Base-by-base conservation (phyloP, 805 yeast genomes). In the Phaffomyces thermotolerans region DNA sequence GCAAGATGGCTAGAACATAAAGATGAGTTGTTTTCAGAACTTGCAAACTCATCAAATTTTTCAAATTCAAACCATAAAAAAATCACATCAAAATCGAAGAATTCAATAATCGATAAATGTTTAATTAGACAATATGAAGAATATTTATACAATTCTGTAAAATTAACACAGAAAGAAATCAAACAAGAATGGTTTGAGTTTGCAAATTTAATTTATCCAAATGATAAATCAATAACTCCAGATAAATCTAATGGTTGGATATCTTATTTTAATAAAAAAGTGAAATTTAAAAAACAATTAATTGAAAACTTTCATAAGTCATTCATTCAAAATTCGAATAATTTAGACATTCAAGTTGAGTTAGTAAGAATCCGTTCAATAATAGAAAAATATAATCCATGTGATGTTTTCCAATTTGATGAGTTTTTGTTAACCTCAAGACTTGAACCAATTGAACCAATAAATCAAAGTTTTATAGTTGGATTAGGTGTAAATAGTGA, bases 231-330 rank as follows among this genome's bases (percentile, higher is more conserved):
- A 32, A 37, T 18, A 18, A 27, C 12, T 37, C 35, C 29, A 6
- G 44, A 31, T 10, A 63, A 63, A 45, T 62, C 69, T 2, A 66
- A 66, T 46, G 73, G 73, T 1, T 69, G 72, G 73, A 43, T 68
- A 6, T 64, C 65, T 36, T 65, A 66, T 48, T 68, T 68, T 55
- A 67, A 64, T 41, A 57, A 54, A 39, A 53, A 60, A 34, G 58
- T 62, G 46, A 40, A 54, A 6, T 39, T 53, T 2, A 62, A 60
- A 42, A 48, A 56, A 31, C 58, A 59, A 6, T 43, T 61, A 17
- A 65, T 66, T 8, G 40, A 46, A 13, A 33, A 43, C 1, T 64
- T 62, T 40, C 56, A 60, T 20, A 42, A 43, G 42, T 12, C 46
- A 35, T 20, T 24, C 18, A 40, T 25, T 25, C 22, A 8, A 20